Conservation (phyloP, 371 early-diverging fungal genomes). For the Synchytrium microbalum region DNA sequence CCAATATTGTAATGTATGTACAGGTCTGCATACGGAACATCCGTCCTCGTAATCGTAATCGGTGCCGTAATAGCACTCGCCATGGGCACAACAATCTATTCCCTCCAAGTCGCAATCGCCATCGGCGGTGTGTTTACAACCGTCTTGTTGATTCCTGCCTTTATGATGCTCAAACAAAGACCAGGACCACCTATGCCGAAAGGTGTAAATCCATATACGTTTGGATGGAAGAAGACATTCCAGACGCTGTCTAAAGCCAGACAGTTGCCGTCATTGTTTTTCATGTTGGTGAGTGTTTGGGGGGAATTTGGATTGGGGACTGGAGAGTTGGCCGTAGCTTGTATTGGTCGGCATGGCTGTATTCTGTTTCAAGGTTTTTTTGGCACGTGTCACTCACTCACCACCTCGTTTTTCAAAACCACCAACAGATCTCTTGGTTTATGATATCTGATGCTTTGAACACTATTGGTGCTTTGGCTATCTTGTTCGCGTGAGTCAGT, state of each 20-base stretch:
- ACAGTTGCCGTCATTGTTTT: not conserved
- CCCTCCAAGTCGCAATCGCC: not conserved
- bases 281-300: not conserved
- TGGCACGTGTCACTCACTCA: too few relatives aligned
- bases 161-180: not conserved
- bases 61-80: not conserved
- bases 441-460: not conserved
- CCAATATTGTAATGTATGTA: too few relatives aligned
- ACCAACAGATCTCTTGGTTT: not conserved
- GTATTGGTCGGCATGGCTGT: too few relatives aligned
- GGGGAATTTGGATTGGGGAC: too few relatives aligned
- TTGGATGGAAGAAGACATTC: not conserved
- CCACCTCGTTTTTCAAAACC: conserved; percentile 3
- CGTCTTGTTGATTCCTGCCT: conserved; percentile 2
- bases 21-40: not conserved
- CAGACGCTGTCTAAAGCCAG: not conserved
- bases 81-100: not conserved
- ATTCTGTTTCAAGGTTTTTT: too few relatives aligned
- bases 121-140: not conserved
- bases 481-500: conserved; percentile 1
- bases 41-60: not conserved
- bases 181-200: conserved; percentile 6
- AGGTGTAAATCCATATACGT: not conserved
- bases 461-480: not conserved
- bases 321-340: too few relatives aligned